phyloP scores from a whole-genome alignment of 305 asterid species.

The Fraxinus latifolia region DNA sequence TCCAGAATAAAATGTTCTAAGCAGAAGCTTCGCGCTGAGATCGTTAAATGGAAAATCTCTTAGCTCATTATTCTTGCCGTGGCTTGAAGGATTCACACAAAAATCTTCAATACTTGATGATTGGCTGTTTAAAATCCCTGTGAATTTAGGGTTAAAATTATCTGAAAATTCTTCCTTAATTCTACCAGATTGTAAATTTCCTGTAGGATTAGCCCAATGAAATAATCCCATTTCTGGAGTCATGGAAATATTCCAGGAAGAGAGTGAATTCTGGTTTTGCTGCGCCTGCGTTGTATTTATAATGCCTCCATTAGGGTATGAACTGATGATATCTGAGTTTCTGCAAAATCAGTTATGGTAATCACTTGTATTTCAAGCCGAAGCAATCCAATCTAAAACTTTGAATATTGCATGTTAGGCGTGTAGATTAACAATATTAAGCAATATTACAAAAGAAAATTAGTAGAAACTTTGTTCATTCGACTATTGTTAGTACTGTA shows the following conservation, averaged over 20 bases:
- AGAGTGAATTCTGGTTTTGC: conserved; percentile 25
- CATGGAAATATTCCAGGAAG: conserved; percentile 43
- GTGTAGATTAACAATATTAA: not conserved
- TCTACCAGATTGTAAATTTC: conserved; percentile 25
- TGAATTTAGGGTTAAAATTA: conserved; percentile 39
- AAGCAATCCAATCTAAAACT: not conserved
- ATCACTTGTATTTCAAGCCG: not conserved
- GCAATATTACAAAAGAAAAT: not conserved
- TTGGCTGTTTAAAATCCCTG: conserved; percentile 40
- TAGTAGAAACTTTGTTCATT: not conserved
- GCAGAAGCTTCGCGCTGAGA: conserved; percentile 39
- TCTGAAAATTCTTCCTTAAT: conserved; percentile 47
- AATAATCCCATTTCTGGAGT: conserved; percentile 41
- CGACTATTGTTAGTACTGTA: not conserved
- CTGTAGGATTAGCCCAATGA: conserved; percentile 36
- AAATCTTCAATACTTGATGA: conserved; percentile 33
- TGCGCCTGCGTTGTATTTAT: conserved; percentile 35
- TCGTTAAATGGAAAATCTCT: conserved; percentile 28
- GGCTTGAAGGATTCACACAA: not conserved
- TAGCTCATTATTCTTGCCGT: not conserved
- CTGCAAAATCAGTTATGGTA: conserved; percentile 24
- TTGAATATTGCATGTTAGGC: not conserved
- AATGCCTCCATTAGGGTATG: conserved; percentile 25
- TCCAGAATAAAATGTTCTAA: conserved; percentile 41
- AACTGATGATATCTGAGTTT: conserved; percentile 31